Base-by-base conservation (phyloP, 2,329 filamentous ascomycete species). In the Harringtonia lauricola region DNA sequence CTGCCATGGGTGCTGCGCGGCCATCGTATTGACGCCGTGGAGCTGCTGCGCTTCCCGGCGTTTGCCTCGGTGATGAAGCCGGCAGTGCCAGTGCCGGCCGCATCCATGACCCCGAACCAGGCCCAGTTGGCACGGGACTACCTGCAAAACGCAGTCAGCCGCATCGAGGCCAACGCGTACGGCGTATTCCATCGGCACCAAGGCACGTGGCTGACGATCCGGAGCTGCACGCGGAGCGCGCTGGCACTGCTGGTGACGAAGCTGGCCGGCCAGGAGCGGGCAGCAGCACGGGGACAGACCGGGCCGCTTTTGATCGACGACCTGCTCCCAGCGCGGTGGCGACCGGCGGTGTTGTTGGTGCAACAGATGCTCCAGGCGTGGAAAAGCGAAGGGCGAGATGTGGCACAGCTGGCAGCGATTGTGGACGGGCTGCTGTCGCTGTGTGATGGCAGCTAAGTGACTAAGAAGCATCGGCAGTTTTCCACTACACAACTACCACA, bases 111-210 rank as follows among this genome's bases (percentile, higher is more conserved):
- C 6, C 24, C 15, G 17, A 26, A 40, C 24, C 30, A 34, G 12
- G 26, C 24, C 9, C 26, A 42, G 2, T 40, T 40, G 4, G 30
- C 36, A 2, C 46, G 34, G 14, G 40, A 48, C 18, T 43, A 42
- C 14, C 41, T 46, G 3, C 28, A 26, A 17, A 46, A 45, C 15
- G 44, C 43, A 3, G 31, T 36, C 13, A 28, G 41, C 28, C 46
- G 43, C 40, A 48, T 48, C 37, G 41, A 48, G 13, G 43, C 43
- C 34, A 43, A 42, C 7, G 29, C 41, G 8, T 37, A 43, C 13
- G 43, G 43, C 3, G 34, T 43, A 28, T 45, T 40, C 36, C 46
- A 47, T n/a, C 46, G 46, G 19, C 46, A 47, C 42, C 46, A 47
- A 10, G 46, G 46, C 7, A 29, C 42, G 5, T 47, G 46, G 46